These are phyloP conservation scores for Mortierella sp. DNA, from an alignment of 371 early-diverging fungal species.

Conservation along the genomic window DNA sequence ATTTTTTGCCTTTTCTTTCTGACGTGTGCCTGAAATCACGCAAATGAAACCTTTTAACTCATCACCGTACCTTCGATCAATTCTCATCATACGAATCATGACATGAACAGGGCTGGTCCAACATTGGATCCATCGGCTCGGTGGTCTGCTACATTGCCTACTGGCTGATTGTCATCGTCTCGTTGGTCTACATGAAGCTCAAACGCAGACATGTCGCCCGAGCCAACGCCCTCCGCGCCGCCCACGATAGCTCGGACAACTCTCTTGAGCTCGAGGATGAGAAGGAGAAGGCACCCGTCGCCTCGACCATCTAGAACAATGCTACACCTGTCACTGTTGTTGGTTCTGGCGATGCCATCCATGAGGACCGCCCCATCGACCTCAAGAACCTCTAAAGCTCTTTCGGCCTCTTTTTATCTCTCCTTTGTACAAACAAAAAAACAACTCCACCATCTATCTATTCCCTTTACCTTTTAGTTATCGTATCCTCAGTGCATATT, in stretches of 20 bases:
- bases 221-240: neutral
- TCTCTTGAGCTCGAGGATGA: slow-evolving; percentile 2
- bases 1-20: neutral
- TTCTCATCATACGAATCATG: neutral
- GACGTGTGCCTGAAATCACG: neutral
- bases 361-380: neutral
- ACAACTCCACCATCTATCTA: neutral
- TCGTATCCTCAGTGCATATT: neutral
- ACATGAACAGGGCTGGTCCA: slow-evolving; percentile 75
- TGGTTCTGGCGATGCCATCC: neutral
- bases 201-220: slow-evolving; percentile 28
- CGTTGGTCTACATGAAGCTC: slow-evolving; percentile 40
- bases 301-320: too few relatives aligned
- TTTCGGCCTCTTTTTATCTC: neutral
- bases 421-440: neutral
- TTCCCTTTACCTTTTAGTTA: neutral
- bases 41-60: neutral
- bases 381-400: neutral
- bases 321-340: neutral
- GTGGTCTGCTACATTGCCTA: slow-evolving; percentile 78
- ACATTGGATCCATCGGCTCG: slow-evolving; percentile 76
- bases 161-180: slow-evolving; percentile 68
- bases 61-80: neutral
- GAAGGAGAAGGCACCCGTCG: neutral
- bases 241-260: neutral